These are phyloP conservation scores for Sporobolomyces roseus DNA, from an alignment of 768 basidiomycete genomes.

Conservation along the genomic window DNA sequence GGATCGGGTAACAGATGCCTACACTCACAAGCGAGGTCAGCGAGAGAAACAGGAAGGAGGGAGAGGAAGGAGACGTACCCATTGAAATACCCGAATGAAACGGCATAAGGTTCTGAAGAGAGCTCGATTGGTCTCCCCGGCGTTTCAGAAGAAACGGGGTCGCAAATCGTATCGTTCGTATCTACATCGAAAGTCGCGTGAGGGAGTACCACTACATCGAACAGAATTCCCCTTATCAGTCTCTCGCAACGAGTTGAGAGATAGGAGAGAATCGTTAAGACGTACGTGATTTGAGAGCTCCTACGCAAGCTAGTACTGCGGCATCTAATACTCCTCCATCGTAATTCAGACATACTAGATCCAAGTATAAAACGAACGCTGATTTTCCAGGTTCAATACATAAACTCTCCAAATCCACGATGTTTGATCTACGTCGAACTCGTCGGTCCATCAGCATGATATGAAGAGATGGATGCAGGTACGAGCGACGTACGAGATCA, in stretches of 20 bases:
- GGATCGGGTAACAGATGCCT: slow-evolving; percentile 71
- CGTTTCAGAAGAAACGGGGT: slow-evolving; percentile 5
- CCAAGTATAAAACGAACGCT: slow-evolving; percentile 91
- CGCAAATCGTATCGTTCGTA: slow-evolving; percentile 13
- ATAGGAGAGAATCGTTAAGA: slow-evolving; percentile 56
- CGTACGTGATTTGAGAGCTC: slow-evolving; percentile 67
- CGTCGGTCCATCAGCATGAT: too few species aligned
- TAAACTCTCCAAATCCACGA: slow-evolving; percentile 64
- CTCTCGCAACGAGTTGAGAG: background rate
- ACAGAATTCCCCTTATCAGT: slow-evolving; percentile 58
- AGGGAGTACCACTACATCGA: slow-evolving; percentile 43
- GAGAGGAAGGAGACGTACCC: slow-evolving; percentile 52
- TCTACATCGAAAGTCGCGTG: slow-evolving; percentile 27
- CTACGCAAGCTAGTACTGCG: slow-evolving; percentile 76
- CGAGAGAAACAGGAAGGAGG: background rate
- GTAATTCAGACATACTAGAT: slow-evolving; percentile 92
- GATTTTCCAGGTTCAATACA: slow-evolving; percentile 76
- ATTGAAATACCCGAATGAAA: slow-evolving; percentile 76
- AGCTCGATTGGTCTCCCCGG: slow-evolving; percentile 57
- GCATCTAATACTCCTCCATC: slow-evolving; percentile 96
- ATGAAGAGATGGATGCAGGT: background rate
- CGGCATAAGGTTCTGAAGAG: slow-evolving; percentile 53
- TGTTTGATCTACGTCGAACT: slow-evolving; percentile 56
- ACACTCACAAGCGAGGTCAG: background rate
- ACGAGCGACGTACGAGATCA: slow-evolving; percentile 61